Percentiles rank a stretch among this genome's conserved stretches.
phyloP scores from a whole-genome alignment of 306 rosid species.

The Lathyrus oleraceus region DNA sequence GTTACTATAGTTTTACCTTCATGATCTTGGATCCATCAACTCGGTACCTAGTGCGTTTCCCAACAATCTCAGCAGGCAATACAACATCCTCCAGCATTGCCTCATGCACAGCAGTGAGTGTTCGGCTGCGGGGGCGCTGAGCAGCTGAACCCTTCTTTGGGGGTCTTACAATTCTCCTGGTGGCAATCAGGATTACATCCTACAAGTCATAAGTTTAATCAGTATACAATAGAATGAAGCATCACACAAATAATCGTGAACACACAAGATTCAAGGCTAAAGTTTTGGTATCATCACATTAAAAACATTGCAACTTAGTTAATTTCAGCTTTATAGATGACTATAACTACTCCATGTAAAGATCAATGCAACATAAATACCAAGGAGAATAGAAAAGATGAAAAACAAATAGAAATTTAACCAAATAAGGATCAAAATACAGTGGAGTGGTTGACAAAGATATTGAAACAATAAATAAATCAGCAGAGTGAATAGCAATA shows the following conservation, averaged over 20 bases:
- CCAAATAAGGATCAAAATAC: not conserved
- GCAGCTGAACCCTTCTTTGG: conserved; percentile 91
- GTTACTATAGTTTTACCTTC: conserved; percentile 52
- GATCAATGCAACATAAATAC: not conserved
- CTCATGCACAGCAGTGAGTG: conserved; percentile 88
- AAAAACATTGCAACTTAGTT: not conserved
- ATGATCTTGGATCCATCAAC: conserved; percentile 81
- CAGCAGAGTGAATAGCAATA: not conserved
- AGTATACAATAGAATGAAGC: not conserved
- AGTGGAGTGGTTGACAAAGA: conserved; percentile 36
- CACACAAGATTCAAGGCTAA: not conserved
- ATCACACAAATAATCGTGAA: not conserved
- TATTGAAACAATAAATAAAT: not conserved
- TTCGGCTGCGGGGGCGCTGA: conserved; percentile 82
- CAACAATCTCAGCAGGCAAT: conserved; percentile 88
- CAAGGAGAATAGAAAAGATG: not conserved
- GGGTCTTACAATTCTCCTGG: conserved; percentile 78
- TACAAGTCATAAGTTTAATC: conserved; percentile 17
- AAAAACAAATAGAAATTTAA: not conserved
- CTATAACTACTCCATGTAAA: not conserved
- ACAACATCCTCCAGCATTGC: conserved; percentile 88
- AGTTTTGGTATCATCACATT: not conserved
- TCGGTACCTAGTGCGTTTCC: conserved; percentile 73
- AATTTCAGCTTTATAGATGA: not conserved
- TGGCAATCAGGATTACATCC: conserved; percentile 82